Base-by-base conservation (phyloP, 2,329 filamentous ascomycete species). In the Amauroascus verrucosus region DNA sequence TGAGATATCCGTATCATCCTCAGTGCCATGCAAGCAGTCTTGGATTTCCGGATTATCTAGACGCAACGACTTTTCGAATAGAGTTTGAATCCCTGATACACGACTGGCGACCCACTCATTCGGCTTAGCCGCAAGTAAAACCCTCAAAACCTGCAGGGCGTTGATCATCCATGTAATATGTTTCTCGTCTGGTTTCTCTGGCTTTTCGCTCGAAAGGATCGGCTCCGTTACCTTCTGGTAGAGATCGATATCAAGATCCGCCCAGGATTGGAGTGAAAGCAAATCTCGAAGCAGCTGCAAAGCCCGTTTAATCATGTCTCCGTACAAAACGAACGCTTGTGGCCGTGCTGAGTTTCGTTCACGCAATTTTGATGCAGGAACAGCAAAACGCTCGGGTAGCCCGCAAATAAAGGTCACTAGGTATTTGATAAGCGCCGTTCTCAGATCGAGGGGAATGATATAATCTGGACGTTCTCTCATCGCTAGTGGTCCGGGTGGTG, bases 401-500 rank as follows among this genome's bases (percentile, higher is more conserved):
- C 88, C 86, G 1, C 89, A 90, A 61, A 97, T 95, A 69, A 97
- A 97, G 56, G 93, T 87, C 28, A 97, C 86, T 30, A 98, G 79
- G 64, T 97, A 98, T 69, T 95, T 96, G 46, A 96, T 79, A 74
- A 98, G 85, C 67, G 88, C 85, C 41, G 83, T 79, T 18, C 90
- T 81, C 51, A 86, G 81, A 1, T 79, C 67, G 0, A 78, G 66
- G 7, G 85, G 80, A 24, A 91, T 83, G 57, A 79, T 75, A 60
- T 86, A 90, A 53, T 89, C 86, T 0, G 72, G 69, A 56, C 77
- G 76, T 47, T 83, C 82, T 38, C 63, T 63, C 30, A 57, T 60
- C 24, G 69, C 66, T 6, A 72, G 68, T 9, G 72, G 70, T 33
- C 65, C 67, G 11, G 77, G 70, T 6, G 81, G 76, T 3, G 81